Evolutionary conservation across 331 rosid species (phyloP).

Genomic region (Erythrophleum ivorense): DNA sequence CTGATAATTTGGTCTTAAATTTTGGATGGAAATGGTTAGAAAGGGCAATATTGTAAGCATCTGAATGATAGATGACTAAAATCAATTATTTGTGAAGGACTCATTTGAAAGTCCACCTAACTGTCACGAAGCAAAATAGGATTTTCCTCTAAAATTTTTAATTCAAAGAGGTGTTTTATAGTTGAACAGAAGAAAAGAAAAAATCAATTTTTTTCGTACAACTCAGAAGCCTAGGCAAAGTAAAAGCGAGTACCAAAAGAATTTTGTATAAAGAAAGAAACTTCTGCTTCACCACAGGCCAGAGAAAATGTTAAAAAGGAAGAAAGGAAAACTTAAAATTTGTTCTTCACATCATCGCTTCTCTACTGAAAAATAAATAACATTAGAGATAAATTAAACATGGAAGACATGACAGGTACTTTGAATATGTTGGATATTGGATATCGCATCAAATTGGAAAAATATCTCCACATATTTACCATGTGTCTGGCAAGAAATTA

Average conservation of each 20-base stretch:
- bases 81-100: no score
- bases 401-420: neutral
- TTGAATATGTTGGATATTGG: no score
- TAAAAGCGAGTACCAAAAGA: neutral
- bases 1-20: no score
- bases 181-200: neutral
- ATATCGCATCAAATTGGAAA: no score
- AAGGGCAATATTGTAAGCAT: no score
- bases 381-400: neutral
- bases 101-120: no score
- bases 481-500: no score
- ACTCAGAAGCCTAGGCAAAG: neutral
- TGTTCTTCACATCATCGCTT: neutral
- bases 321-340: neutral
- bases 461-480: no score
- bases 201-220: neutral
- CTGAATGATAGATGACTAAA: no score
- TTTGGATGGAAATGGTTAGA: no score
- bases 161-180: neutral
- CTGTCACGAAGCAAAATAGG: no score
- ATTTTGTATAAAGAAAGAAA: neutral
- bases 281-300: neutral
- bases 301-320: neutral
- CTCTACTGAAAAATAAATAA: neutral
- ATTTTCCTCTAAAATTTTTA: neutral